phyloP scores from a whole-genome alignment of 2,329 filamentous ascomycete genomes.

The Pseudogymnoascus sp. region DNA sequence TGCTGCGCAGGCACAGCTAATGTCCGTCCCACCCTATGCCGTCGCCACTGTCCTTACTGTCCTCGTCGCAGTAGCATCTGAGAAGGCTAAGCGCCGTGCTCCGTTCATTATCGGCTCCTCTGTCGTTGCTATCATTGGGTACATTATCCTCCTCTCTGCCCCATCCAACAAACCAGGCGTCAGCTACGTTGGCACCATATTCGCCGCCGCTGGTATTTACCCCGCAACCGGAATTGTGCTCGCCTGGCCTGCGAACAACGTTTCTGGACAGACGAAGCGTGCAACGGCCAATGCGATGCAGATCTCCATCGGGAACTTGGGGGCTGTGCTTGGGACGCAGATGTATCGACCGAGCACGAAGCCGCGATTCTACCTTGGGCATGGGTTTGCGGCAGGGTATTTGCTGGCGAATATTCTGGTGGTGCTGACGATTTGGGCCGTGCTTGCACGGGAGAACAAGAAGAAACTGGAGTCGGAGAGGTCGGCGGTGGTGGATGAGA shows the following conservation, averaged over 20 bases:
- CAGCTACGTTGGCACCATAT: conserved; percentile 53
- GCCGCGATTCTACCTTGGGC: conserved; percentile 58
- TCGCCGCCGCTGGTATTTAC: conserved; percentile 60
- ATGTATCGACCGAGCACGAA: conserved; percentile 54
- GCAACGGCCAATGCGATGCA: conserved; percentile 63
- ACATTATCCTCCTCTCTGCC: conserved; percentile 48
- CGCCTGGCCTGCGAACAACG: conserved; percentile 65
- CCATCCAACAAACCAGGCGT: conserved; percentile 44
- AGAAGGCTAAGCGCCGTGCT: conserved; percentile 48
- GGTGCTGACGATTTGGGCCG: conserved; percentile 42
- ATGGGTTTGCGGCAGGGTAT: conserved; percentile 59
- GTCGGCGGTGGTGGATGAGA: conserved; percentile 48
- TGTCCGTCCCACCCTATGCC: conserved; percentile 58
- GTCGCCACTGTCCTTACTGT: conserved; percentile 54
- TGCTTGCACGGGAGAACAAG: conserved; percentile 51
- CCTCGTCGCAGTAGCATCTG: conserved; percentile 50
- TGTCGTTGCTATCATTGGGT: conserved; percentile 51
- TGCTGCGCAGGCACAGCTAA: conserved; percentile 45
- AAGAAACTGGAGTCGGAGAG: conserved; percentile 40
- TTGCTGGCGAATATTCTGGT: conserved; percentile 50
- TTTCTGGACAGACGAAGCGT: conserved; percentile 62
- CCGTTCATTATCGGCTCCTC: conserved; percentile 55
- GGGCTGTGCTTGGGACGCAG: conserved; percentile 62
- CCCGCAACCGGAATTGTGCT: conserved; percentile 55
- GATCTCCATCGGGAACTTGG: conserved; percentile 62